Conservation (phyloP, 352 stramenopile genomes). For the Globisporangium uncinulatum region DNA sequence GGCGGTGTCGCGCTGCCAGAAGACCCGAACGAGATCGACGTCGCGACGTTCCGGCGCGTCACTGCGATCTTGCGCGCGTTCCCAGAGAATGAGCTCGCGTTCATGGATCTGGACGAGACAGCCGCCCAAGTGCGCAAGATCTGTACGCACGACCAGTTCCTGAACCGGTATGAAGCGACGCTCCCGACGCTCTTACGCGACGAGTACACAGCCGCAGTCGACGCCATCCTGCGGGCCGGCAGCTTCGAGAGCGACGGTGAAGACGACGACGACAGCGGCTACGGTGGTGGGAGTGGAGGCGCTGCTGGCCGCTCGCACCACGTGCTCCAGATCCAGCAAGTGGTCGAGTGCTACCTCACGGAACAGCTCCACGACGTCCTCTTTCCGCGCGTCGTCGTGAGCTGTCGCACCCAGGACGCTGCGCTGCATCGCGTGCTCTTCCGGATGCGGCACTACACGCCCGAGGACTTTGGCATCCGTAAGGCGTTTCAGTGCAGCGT, state of each 20-base stretch:
- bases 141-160: slow-evolving; percentile 39
- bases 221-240: slow-evolving; percentile 40
- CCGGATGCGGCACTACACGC: slow-evolving; percentile 54
- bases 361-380: slow-evolving; percentile 54
- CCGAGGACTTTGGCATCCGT: slow-evolving; percentile 58
- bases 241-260: slow-evolving; percentile 37
- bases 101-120: slow-evolving; percentile 59
- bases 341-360: slow-evolving; percentile 81
- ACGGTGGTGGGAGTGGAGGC: not conserved
- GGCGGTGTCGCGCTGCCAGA: slow-evolving; percentile 60
- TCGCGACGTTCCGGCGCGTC: slow-evolving; percentile 64
- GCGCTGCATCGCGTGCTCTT: slow-evolving; percentile 37
- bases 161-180: slow-evolving; percentile 34
- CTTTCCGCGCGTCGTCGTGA: slow-evolving; percentile 43
- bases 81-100: slow-evolving; percentile 70
- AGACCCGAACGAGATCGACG: slow-evolving; percentile 69
- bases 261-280: not conserved
- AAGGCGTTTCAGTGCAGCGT: slow-evolving; percentile 66
- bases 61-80: slow-evolving; percentile 74
- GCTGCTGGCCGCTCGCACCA: slow-evolving; percentile 17
- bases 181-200: slow-evolving; percentile 39
- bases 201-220: slow-evolving; percentile 53
- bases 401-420: slow-evolving; percentile 39
- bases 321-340: slow-evolving; percentile 66
- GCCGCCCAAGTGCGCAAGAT: slow-evolving; percentile 57